Base-by-base conservation (phyloP, 2,329 filamentous ascomycete genomes). In the Alternaria infectoria region DNA sequence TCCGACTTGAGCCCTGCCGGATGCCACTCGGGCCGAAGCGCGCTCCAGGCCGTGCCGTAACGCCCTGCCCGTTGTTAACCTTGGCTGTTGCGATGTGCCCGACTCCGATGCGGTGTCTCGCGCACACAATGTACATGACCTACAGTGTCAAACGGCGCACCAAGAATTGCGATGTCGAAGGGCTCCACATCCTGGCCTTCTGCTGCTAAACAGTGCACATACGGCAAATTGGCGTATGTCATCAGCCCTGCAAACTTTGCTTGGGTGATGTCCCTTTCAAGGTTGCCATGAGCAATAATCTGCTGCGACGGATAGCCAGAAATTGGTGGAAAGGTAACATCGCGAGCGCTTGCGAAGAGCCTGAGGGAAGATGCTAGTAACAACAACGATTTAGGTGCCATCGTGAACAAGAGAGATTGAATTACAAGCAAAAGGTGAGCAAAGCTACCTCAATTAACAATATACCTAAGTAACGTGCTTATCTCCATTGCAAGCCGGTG, bases 1-100 rank as follows among this genome's bases (percentile, higher is more conserved):
- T 85, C 26, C 85, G 78, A 43, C 81, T 77, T 4, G 85, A 86
- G 6, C 85, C 85, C 60, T 78, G 77, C 46, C 85, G 81, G 61
- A 87, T 86, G 5, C 85, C 86, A 44, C 75, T 75, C 3, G 86
- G 86, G 3, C 86, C 86, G 68, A 83, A 87, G 30, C 86, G 78
- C 30, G 85, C 82, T 43, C 86, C 86, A 5, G 85, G 85, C 45
- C 85, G 77, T 32, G 80, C 84, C 3, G 85, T 87, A 0, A 86
- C 84, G 8, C 78, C 82, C 81, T 83, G 58, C 7, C 19, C 11
- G 26, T 13, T 40, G 49, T 74, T 30, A 72, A 52, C 45, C 19
- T 21, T 28, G 10, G 15, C n/a, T 28, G 21, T 21, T n/a, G 8
- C 5, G 47, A 50, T 8, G 8, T 28, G 9, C 11, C 15, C 36